Evolutionary conservation across 129 eudicot genomes (phyloP).

Genomic region (Flaveria trinervia): DNA sequence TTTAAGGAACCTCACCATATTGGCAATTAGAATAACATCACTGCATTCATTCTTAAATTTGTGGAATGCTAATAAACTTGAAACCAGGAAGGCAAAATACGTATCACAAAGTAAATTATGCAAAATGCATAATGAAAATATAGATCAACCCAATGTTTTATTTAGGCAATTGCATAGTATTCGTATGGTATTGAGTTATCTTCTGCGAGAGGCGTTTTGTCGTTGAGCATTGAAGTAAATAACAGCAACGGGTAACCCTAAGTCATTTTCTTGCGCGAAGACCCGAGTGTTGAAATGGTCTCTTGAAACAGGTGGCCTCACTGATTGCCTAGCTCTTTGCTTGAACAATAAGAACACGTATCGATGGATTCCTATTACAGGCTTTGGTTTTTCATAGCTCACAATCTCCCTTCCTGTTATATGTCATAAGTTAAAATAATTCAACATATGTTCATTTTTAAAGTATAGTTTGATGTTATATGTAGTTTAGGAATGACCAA

Average conservation of each 20-base stretch:
- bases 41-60: conserved; percentile 13
- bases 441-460: conserved; percentile 18
- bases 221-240: conserved; percentile 89
- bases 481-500: neutral
- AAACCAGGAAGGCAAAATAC: conserved; percentile 21
- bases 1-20: neutral
- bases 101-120: neutral
- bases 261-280: conserved; percentile 60
- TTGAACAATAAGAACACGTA: conserved; percentile 74
- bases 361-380: conserved; percentile 80
- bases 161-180: conserved; percentile 23
- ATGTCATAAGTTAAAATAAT: neutral
- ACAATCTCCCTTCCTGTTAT: conserved; percentile 71
- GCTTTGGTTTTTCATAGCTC: conserved; percentile 85
- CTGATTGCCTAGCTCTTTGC: conserved; percentile 73
- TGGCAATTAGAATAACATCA: conserved; percentile 11
- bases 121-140: conserved; percentile 7
- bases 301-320: conserved; percentile 66
- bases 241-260: conserved; percentile 80
- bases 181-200: conserved; percentile 35
- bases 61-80: conserved; percentile 21
- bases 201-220: conserved; percentile 78
- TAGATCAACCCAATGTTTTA: conserved; percentile 7
- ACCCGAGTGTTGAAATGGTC: conserved; percentile 68
- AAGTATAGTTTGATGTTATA: neutral